Evolutionary conservation across 441 rosid genomes (phyloP), one percentile per base, ranked within the genome.

Genomic region (Eutrema salsugineum): DNA sequence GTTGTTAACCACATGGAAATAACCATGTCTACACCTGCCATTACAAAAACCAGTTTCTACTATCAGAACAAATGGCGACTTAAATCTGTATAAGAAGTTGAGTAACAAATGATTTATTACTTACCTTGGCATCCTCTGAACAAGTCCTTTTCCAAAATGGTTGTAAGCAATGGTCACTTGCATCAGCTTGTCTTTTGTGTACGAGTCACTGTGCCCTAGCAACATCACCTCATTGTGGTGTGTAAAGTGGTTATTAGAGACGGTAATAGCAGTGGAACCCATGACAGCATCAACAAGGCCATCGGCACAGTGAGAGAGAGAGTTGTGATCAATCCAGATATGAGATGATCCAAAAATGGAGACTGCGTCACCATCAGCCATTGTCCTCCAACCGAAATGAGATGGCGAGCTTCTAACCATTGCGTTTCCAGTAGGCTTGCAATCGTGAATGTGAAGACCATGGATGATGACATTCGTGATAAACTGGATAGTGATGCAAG

Each of bases 121-220:
- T 63, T 82, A 91, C 97, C 99, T 90, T 60, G 99, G 99, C 99
- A 94, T 94, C 77, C 99, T 91, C 89, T 94, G 99, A 70, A 91
- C 88, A 36, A 94, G 89, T 55, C 99, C 99, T 77, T 85, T 84
- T 48, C 98, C 95, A 59, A 94, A 94, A 77, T 94, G 98, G 85
- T 91, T 94, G 88, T 87, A 94, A 24, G 99, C 99, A 71, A 94
- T 91, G 44, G 99, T 94, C 44, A 90, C 99, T 77, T 91, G 97
- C 99, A 94, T 94, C 61, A 66, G 81, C 87, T 88, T 91, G 90
- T 94, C 99, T 69, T 83, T 82, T 0, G 86, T 83, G 78, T 94
- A 94, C 5, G 97, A 78, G 73, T 94, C 99, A 77, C 95, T 91
- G 48, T 94, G 99, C 14, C 99, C 99, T 72, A 94, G 77, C 73